These are phyloP conservation scores for Aspergillus thermomutatus DNA, from an alignment of 2,329 filamentous ascomycete species.

Conservation along the genomic window DNA sequence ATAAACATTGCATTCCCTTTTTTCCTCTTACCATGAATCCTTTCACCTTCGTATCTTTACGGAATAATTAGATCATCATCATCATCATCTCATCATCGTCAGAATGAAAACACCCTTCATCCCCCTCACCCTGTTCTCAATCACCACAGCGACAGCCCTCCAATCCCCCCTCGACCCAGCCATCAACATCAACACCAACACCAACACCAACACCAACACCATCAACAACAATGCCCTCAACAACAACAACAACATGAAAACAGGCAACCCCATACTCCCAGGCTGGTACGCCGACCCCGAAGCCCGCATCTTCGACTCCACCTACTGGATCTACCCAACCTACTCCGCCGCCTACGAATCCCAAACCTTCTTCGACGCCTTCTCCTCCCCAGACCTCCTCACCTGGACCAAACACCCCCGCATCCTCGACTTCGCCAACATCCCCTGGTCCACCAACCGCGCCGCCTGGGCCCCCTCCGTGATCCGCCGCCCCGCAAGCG, in stretches of 20 bases:
- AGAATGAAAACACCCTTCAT: constrained; percentile 1
- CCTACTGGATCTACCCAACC: constrained; percentile 51
- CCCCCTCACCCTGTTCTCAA: background rate
- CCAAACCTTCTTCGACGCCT: constrained; percentile 52
- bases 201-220: constrained; percentile 1
- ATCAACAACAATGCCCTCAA: constrained; percentile 1
- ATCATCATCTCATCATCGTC: background rate
- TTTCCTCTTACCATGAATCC: too few relatives aligned
- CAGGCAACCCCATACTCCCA: constrained; percentile 46
- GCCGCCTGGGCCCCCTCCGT: constrained; percentile 51
- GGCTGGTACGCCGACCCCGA: constrained; percentile 54
- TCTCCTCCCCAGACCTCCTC: constrained; percentile 49
- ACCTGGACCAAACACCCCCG: constrained; percentile 48
- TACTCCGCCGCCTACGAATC: constrained; percentile 44
- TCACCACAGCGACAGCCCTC: background rate
- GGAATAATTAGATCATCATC: background rate
- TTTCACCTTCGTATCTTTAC: too few relatives aligned
- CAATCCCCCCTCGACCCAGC: background rate
- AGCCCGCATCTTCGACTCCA: constrained; percentile 43
- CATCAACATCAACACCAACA: background rate
- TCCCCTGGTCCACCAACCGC: constrained; percentile 43
- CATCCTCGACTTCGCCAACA: constrained; percentile 39
- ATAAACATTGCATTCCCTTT: background rate
- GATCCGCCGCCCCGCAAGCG: constrained; percentile 16
- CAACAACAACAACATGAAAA: background rate